Percentiles rank a stretch among this genome's conserved stretches.
phyloP scores from a whole-genome alignment of 1,139 yeast genomes.

The Geotrichum candidum region DNA sequence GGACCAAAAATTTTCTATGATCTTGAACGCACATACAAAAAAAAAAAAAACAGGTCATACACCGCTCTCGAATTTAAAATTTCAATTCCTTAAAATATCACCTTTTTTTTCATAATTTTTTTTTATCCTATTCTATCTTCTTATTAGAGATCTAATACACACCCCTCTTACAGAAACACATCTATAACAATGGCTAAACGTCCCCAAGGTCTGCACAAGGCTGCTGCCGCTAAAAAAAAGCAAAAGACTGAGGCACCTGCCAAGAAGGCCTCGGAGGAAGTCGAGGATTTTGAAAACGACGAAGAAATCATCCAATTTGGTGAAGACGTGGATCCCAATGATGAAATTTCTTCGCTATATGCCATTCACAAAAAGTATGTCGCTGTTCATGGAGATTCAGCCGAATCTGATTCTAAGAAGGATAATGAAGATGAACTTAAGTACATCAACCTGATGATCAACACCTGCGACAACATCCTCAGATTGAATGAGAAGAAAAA shows the following conservation, averaged over 20 bases:
- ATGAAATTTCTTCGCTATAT: slow-evolving; percentile 65
- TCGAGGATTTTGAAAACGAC: slow-evolving; percentile 20
- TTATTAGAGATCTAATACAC: no score
- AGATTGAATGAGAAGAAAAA: slow-evolving; percentile 16
- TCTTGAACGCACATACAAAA: no score
- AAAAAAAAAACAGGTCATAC: no score
- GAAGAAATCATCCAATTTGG: slow-evolving; percentile 65
- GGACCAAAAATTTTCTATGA: no score
- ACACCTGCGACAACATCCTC: slow-evolving; percentile 62
- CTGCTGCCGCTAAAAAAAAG: slow-evolving; percentile 45
- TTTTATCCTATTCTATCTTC: neutral
- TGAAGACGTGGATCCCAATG: slow-evolving; percentile 66
- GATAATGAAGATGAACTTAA: slow-evolving; percentile 1
- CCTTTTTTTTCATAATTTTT: neutral
- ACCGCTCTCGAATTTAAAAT: no score
- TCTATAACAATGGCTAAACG: slow-evolving; percentile 44
- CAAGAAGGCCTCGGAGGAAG: slow-evolving; percentile 20
- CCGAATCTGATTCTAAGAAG: slow-evolving; percentile 27
- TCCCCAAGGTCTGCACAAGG: slow-evolving; percentile 75
- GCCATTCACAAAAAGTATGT: slow-evolving; percentile 53
- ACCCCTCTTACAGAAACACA: neutral
- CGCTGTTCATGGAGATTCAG: slow-evolving; percentile 37
- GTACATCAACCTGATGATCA: slow-evolving; percentile 43
- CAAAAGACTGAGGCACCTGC: slow-evolving; percentile 22
- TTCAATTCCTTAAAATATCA: no score